Evolutionary conservation across 805 yeast species (phyloP).

Genomic region (Limtongia smithiae): DNA sequence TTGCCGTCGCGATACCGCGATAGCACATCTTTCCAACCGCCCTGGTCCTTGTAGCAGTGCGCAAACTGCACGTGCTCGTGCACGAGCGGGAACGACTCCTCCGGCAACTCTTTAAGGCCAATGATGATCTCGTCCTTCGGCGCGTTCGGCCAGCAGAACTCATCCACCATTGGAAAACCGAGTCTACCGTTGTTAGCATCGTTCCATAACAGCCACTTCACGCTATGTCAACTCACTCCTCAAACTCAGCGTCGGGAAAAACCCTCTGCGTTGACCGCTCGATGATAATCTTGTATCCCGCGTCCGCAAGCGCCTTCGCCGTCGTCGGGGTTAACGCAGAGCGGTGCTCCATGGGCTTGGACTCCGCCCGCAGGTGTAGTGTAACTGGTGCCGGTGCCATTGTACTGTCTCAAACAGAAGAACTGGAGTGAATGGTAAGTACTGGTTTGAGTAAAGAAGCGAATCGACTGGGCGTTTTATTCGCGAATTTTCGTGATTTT

Average conservation of each 20-base stretch:
- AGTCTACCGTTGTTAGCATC: constrained; percentile 39
- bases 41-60: constrained; percentile 97
- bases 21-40: constrained; percentile 92
- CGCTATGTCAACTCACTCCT: constrained; percentile 28
- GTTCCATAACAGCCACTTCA: not conserved
- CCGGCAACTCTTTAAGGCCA: constrained; percentile 95
- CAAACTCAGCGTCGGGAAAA: constrained; percentile 73
- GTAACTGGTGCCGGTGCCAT: constrained; percentile 42
- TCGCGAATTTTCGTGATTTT: no score
- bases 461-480: no score
- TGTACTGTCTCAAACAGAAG: no score
- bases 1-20: constrained; percentile 86
- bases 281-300: constrained; percentile 84
- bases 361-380: constrained; percentile 91
- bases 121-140: constrained; percentile 85
- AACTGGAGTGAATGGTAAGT: no score
- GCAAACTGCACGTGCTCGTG: constrained; percentile 99
- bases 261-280: constrained; percentile 85
- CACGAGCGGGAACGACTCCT: constrained; percentile 80
- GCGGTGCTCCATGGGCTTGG: constrained; percentile 95
- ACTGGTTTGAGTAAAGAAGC: no score
- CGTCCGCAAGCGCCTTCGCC: constrained; percentile 73
- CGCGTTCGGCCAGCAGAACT: constrained; percentile 89
- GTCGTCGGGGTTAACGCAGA: constrained; percentile 95
- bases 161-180: constrained; percentile 88